Evolutionary conservation across 306 rosid genomes (phyloP).

Genomic region (Macrotyloma uniflorum): DNA sequence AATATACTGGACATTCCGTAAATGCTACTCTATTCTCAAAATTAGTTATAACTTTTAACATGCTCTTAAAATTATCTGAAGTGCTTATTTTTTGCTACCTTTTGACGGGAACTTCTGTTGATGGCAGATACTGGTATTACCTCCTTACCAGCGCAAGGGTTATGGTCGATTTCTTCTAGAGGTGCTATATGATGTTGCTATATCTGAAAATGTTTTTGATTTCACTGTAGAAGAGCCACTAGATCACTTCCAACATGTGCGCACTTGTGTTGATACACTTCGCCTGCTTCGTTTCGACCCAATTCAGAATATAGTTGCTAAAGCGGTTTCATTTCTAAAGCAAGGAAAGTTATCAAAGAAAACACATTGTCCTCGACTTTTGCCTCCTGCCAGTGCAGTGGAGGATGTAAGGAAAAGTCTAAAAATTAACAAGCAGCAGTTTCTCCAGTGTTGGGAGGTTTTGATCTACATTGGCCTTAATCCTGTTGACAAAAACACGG

Average conservation of each 20-base stretch:
- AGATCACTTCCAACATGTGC: slow-evolving; percentile 77
- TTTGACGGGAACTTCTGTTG: slow-evolving; percentile 28
- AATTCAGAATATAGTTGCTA: slow-evolving; percentile 51
- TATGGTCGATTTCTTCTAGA: slow-evolving; percentile 80
- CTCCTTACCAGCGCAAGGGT: slow-evolving; percentile 89
- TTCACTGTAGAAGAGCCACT: slow-evolving; percentile 92
- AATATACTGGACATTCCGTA: slow-evolving; percentile 14
- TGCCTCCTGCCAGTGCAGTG: slow-evolving; percentile 58
- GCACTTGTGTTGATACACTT: slow-evolving; percentile 69
- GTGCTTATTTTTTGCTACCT: background rate
- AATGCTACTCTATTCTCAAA: slow-evolving; percentile 11
- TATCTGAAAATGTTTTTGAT: slow-evolving; percentile 76
- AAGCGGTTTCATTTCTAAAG: slow-evolving; percentile 64
- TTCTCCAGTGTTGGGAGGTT: slow-evolving; percentile 93
- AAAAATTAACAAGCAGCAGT: slow-evolving; percentile 86
- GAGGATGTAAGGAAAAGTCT: slow-evolving; percentile 67
- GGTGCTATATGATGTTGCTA: slow-evolving; percentile 67
- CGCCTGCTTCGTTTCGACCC: slow-evolving; percentile 68
- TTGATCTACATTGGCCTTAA: slow-evolving; percentile 71
- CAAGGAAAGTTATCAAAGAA: slow-evolving; percentile 79
- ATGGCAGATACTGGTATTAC: slow-evolving; percentile 78
- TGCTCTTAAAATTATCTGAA: slow-evolving; percentile 1
- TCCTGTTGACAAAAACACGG: slow-evolving; percentile 64
- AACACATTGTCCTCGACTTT: slow-evolving; percentile 54
- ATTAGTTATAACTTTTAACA: slow-evolving; percentile 22